Evolutionary conservation across 164 flowering plant genomes (phyloP), one percentile per base, ranked within the genome.

Genomic region (Paratinospora sagittata): DNA sequence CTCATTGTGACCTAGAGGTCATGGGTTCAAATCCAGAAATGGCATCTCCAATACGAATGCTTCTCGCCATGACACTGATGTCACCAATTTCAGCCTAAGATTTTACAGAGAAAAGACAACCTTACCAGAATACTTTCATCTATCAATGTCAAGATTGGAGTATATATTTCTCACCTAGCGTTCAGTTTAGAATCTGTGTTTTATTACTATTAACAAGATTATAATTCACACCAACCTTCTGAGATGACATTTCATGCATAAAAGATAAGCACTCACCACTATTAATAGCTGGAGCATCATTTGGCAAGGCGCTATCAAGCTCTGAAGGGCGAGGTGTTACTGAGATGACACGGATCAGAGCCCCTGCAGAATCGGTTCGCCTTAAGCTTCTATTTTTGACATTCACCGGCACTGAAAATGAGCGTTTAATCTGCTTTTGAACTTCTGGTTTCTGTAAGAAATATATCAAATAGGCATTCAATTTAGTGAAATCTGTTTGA

Each of bases 361-460:
- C 84, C 70, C 90, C 84, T 27, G 73, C 68, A 21, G 92, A 90
- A 75, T 86, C 89, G 37, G 73, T 71, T 75, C 87, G 77, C 72
- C 85, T 79, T 78, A 85, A 76, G 75, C 87, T 84, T 81, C 84
- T 75, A 19, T 72, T 68, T 76, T 84, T 88, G 36, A 83, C 80
- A 79, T 87, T 88, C 41, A 84, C 84, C 13, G 96, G 96, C 74
- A 87, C 96, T 60, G 96, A 90, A 6, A 85, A 74, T 34, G 90
- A 90, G 65, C 96, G 89, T 52, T 76, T 78, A 74, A 90, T 90
- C 52, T 80, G 76, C 23, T 78, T 77, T 70, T 80, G 77, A 68
- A 61, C 81, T 75, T 81, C 85, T 71, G 68, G 58, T 67, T 79
- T 81, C 95, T 90, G 89, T 26, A 58, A 41, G 63, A 69, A 19